A percentile compares a stretch with the other conserved stretches of the same genome.
These are phyloP conservation scores for Cicer arietinum DNA, from an alignment of 306 rosid genomes.

Conservation along the genomic window DNA sequence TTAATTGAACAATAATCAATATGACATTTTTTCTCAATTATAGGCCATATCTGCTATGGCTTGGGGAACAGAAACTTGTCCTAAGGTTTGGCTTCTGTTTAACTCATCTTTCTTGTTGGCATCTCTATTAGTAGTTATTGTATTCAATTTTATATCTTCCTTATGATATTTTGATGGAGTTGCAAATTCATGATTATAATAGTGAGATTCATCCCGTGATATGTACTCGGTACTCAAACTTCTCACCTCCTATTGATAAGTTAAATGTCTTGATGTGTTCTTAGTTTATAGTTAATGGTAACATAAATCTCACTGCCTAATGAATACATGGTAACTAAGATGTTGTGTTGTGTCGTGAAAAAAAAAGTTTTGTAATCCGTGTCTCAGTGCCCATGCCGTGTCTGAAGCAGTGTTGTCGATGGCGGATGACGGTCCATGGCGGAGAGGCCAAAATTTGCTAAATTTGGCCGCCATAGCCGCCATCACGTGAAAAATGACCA, in stretches of 20 bases:
- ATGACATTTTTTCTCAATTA: constrained; percentile 34
- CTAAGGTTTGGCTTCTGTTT: constrained; percentile 67
- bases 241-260: constrained; percentile 14
- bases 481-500: no score
- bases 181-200: constrained; percentile 28
- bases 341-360: not conserved
- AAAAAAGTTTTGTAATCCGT: no score
- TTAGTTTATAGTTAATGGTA: constrained; percentile 14
- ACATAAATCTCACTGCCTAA: not conserved
- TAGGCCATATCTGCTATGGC: constrained; percentile 98
- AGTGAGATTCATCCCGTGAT: constrained; percentile 13
- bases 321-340: constrained; percentile 15
- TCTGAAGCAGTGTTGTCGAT: no score
- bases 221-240: constrained; percentile 1
- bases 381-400: no score
- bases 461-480: no score
- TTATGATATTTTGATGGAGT: constrained; percentile 6
- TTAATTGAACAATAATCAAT: constrained; percentile 8
- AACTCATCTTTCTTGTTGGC: constrained; percentile 30
- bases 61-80: constrained; percentile 98
- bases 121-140: constrained; percentile 16
- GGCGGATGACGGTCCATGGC: no score
- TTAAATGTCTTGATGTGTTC: constrained; percentile 16
- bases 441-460: no score
- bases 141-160: not conserved